These are phyloP conservation scores for Hydnomerulius pinastri DNA, from an alignment of 768 basidiomycete species.

Conservation along the genomic window DNA sequence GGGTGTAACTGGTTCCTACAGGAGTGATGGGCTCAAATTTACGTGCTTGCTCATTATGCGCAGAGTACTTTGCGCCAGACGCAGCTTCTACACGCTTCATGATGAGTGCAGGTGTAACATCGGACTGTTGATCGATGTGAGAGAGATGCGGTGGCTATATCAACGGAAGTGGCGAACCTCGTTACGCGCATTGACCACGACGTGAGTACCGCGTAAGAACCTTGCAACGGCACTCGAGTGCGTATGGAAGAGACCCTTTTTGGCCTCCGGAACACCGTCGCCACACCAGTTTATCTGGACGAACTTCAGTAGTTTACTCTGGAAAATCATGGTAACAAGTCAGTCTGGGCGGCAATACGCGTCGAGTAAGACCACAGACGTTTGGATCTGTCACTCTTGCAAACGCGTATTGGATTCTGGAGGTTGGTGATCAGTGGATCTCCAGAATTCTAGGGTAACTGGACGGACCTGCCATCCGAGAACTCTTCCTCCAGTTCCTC, in stretches of 20 bases:
- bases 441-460: conserved; percentile 1
- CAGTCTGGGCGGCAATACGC: neutral
- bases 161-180: conserved; percentile 55
- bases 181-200: conserved; percentile 83
- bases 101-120: conserved; percentile 78
- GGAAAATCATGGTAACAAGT: conserved; percentile 1
- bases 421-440: conserved; percentile 8
- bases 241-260: conserved; percentile 91
- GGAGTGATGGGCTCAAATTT: conserved; percentile 80
- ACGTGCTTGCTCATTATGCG: conserved; percentile 75
- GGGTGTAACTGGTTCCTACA: conserved; percentile 75
- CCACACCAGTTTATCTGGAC: conserved; percentile 98
- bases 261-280: conserved; percentile 89
- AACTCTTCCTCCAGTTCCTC: conserved; percentile 95
- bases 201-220: conserved; percentile 83
- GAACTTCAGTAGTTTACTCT: conserved; percentile 87
- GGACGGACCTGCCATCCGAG: conserved; percentile 80
- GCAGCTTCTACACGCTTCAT: conserved; percentile 87
- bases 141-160: neutral
- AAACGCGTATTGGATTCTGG: conserved; percentile 93
- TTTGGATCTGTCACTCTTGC: conserved; percentile 82
- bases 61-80: conserved; percentile 88
- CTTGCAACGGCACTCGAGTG: conserved; percentile 80
- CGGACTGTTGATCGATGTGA: conserved; percentile 49
- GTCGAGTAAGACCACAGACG: conserved; percentile 43